Evolutionary conservation across 306 rosid species (phyloP), one percentile per base, ranked within the genome.

Genomic region (Phaseolus lunatus): DNA sequence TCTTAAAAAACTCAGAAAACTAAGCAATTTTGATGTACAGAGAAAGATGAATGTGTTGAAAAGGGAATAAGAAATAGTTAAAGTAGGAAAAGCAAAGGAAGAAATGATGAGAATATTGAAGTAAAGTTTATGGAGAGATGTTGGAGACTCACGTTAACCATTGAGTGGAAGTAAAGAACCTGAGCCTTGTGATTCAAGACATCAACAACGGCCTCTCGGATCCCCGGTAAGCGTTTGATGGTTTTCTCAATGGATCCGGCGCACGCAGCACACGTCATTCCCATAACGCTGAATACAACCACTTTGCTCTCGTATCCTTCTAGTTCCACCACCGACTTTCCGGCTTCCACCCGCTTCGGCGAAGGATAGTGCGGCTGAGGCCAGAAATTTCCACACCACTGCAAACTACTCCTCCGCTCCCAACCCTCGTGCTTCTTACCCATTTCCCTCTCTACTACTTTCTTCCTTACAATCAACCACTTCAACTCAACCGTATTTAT

Each of bases 201-300:
- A 77, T 94, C 98, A 11, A 90, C 89, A 3, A 82, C 72, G 1
- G 96, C 93, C 16, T 91, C 83, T 6, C 66, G 85, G 35, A 94
- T 88, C 1, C 98, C 97, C 0, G 90, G 91, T 15, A 94, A 91
- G 18, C 91, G 88, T 72, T 94, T 94, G 73, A 94, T 16, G 18
- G 94, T 80, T 73, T 90, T 94, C 78, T 94, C 97, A 0, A 92
- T 86, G 0, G 93, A 90, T 26, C 90, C 91, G 18, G 96, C 94
- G 9, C 96, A 92, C 0, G 96, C 97, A n/a, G 89, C 77, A 48
- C 98, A 90, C 0, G 89, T 94, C 94, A 94, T 90, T 50, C 97
- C 97, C 33, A 29, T 5, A 16, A 94, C 93, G 0, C 73, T 22
- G 26, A 94, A 39, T 4, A 39, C 84, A 56, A 90, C 85, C 19